Evolutionary conservation across 306 rosid species (phyloP).

Genomic region (Ziziphus jujuba): DNA sequence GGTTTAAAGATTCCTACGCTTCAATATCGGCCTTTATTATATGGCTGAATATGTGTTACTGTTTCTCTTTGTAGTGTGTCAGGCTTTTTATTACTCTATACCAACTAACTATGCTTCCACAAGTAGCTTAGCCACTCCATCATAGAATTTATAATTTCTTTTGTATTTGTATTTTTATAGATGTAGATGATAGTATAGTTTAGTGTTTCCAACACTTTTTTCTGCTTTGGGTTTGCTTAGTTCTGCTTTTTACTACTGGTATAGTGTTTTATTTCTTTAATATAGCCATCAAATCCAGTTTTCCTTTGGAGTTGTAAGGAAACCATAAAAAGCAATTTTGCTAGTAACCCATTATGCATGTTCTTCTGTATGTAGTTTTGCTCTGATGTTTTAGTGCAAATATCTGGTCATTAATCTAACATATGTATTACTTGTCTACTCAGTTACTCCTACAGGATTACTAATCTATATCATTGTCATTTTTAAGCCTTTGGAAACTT

Average conservation of each 20-base stretch:
- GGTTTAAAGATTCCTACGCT: conserved; percentile 49
- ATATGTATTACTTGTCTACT: too few species aligned
- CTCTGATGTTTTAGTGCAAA: too few species aligned
- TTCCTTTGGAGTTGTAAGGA: too few species aligned
- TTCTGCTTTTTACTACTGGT: neutral
- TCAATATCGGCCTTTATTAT: conserved; percentile 52
- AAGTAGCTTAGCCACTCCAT: conserved; percentile 25
- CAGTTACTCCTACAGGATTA: too few species aligned
- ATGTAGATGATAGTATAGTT: neutral
- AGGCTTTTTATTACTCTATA: neutral
- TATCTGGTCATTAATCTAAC: too few species aligned
- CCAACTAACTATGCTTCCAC: neutral
- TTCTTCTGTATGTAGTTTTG: too few species aligned
- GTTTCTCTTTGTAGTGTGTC: conserved; percentile 44
- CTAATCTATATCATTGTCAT: too few species aligned
- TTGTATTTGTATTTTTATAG: neutral
- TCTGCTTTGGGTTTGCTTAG: neutral
- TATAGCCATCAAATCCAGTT: too few species aligned
- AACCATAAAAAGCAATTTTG: too few species aligned
- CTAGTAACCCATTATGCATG: too few species aligned
- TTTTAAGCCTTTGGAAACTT: too few species aligned
- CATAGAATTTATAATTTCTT: conserved; percentile 16
- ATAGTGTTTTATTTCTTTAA: neutral
- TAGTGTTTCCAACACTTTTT: neutral
- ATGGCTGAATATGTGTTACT: conserved; percentile 49